Percentiles rank a stretch among this genome's conserved stretches.
These are phyloP conservation scores for Diaporthe helianthi DNA, from an alignment of 2,329 filamentous ascomycete species.

Conservation along the genomic window DNA sequence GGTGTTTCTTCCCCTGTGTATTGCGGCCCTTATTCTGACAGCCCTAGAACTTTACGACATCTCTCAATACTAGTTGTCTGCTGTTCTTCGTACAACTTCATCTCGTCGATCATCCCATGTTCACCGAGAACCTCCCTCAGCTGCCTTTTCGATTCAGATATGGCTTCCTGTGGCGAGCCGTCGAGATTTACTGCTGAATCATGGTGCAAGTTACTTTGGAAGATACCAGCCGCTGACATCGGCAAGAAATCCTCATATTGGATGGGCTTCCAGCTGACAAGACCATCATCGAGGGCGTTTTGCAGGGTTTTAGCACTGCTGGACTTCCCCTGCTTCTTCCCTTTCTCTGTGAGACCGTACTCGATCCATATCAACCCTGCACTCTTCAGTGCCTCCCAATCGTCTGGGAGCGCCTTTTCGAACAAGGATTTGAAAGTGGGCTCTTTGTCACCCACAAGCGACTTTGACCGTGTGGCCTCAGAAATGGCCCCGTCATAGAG, in stretches of 20 bases:
- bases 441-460: background rate
- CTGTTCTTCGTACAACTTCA: conserved; percentile 26
- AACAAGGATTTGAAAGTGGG: conserved; percentile 1
- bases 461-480: conserved; percentile 38
- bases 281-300: conserved; percentile 39
- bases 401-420: conserved; percentile 49
- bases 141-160: conserved; percentile 12
- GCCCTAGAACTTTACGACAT: conserved; percentile 4
- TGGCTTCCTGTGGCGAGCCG: background rate
- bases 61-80: background rate
- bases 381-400: conserved; percentile 46
- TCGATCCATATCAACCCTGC: conserved; percentile 49
- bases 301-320: background rate
- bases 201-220: conserved; percentile 33
- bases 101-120: conserved; percentile 26
- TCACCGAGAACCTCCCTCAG: conserved; percentile 19
- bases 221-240: conserved; percentile 58
- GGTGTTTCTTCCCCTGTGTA: background rate
- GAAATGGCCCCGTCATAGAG: conserved; percentile 55
- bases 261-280: conserved; percentile 50
- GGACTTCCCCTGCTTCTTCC: background rate
- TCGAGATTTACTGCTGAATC: background rate
- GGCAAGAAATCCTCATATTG: conserved; percentile 63
- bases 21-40: background rate
- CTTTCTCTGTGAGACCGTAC: conserved; percentile 42